These are phyloP conservation scores for Geotrichum aggregatum DNA, from an alignment of 1,139 yeast species.

Conservation along the genomic window DNA sequence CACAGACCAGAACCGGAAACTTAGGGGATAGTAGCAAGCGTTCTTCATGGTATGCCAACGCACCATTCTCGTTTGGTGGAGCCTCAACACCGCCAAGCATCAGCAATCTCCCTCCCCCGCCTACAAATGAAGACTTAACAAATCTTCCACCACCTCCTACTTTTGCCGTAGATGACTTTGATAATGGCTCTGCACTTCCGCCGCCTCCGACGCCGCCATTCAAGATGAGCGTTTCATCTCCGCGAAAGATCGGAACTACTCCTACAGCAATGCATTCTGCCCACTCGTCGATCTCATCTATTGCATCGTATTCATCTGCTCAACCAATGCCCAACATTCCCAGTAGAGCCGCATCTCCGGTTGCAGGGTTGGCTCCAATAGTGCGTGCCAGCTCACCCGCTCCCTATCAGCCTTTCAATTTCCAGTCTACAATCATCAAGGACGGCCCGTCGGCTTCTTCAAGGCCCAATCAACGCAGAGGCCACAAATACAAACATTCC, in stretches of 20 bases:
- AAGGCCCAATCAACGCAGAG: constrained; percentile 61
- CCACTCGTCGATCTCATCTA: constrained; percentile 19
- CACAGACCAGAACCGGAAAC: constrained; percentile 1
- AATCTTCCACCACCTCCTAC: constrained; percentile 5
- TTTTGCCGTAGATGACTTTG: not conserved
- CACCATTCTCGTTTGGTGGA: constrained; percentile 3
- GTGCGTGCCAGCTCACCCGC: not conserved
- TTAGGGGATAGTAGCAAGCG: not conserved
- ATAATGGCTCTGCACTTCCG: constrained; percentile 1
- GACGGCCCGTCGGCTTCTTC: constrained; percentile 21
- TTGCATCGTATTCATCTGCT: constrained; percentile 6
- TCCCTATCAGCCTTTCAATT: constrained; percentile 38
- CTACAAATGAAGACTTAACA: not conserved
- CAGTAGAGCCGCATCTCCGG: not conserved
- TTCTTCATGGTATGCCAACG: not conserved
- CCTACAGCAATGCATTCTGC: constrained; percentile 9
- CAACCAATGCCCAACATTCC: not conserved
- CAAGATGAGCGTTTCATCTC: not conserved
- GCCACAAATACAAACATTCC: constrained; percentile 92
- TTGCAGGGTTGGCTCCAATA: not conserved
- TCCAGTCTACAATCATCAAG: constrained; percentile 34
- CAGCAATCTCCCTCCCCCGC: not conserved
- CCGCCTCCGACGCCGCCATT: constrained; percentile 9
- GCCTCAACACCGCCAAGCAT: not conserved
- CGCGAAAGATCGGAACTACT: not conserved